Conservation (phyloP, 2,329 filamentous ascomycete species). For the Cladosporium oxysporum region DNA sequence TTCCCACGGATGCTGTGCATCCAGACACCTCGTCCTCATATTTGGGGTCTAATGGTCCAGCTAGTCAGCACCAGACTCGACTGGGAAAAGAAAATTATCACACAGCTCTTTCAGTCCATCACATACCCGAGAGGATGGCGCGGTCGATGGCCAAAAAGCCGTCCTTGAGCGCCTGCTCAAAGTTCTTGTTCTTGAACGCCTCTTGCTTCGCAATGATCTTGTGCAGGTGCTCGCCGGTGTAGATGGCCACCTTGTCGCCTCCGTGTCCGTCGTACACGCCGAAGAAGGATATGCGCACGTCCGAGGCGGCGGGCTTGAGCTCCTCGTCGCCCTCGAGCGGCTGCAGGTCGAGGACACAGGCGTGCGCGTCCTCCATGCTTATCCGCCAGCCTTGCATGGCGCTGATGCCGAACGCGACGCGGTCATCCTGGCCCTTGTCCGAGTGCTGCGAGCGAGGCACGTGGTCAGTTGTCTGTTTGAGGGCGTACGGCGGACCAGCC, state of each 20-base stretch:
- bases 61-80: conserved; percentile 21
- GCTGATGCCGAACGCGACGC: conserved; percentile 89
- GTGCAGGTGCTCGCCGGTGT: conserved; percentile 89
- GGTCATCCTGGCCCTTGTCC: conserved; percentile 86
- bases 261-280: conserved; percentile 98
- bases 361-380: conserved; percentile 98
- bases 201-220: conserved; percentile 95
- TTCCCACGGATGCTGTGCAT: conserved; percentile 89
- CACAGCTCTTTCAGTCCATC: not conserved
- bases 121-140: conserved; percentile 88
- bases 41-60: conserved; percentile 70
- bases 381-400: conserved; percentile 99
- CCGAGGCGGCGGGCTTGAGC: conserved; percentile 59
- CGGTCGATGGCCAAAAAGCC: conserved; percentile 94
- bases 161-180: conserved; percentile 95
- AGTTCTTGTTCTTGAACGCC: conserved; percentile 84
- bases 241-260: conserved; percentile 92
- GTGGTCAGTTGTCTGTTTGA: conserved; percentile 13
- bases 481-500: conserved; percentile 2
- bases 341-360: conserved; percentile 83
- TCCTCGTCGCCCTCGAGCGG: conserved; percentile 56
- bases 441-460: conserved; percentile 64
- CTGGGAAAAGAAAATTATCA: not conserved
- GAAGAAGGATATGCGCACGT: conserved; percentile 86
- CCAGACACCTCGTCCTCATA: conserved; percentile 98